phyloP scores from a whole-genome alignment of 1,139 yeast species.

The Pichia sp. region DNA sequence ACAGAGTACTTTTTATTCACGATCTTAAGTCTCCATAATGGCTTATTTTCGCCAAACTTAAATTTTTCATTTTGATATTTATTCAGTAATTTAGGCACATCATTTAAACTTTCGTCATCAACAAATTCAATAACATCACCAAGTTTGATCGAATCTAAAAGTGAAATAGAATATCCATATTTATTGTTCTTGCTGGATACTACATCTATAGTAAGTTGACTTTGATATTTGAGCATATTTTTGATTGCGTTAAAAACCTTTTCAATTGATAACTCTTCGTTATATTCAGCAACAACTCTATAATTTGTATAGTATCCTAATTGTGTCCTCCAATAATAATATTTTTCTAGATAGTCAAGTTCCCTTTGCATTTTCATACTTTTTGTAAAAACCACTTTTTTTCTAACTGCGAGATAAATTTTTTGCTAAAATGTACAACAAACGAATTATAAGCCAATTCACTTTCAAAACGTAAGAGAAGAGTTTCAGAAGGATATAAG shows the following conservation, averaged over 20 bases:
- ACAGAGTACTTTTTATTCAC: slow-evolving; percentile 19
- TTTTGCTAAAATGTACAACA: too few relatives aligned
- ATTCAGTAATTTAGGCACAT: not conserved
- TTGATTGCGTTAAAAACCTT: slow-evolving; percentile 5
- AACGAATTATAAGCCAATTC: too few relatives aligned
- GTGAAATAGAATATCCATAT: not conserved
- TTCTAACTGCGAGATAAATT: too few relatives aligned
- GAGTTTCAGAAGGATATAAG: too few relatives aligned
- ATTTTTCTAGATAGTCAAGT: slow-evolving; percentile 2
- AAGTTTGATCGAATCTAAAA: slow-evolving; percentile 2
- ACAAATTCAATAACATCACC: slow-evolving; percentile 10
- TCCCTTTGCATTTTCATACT: not conserved
- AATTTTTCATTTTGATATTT: slow-evolving; percentile 1
- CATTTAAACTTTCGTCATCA: not conserved
- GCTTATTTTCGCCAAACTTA: slow-evolving; percentile 1
- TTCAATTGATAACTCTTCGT: slow-evolving; percentile 1
- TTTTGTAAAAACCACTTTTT: too few relatives aligned
- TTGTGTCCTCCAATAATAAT: slow-evolving; percentile 10
- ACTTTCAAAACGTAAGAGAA: too few relatives aligned
- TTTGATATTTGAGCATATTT: slow-evolving; percentile 6
- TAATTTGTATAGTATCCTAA: slow-evolving; percentile 6
- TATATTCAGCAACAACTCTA: slow-evolving; percentile 7
- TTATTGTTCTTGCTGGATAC: not conserved
- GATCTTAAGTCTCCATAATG: slow-evolving; percentile 15
- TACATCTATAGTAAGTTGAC: slow-evolving; percentile 6